Base-by-base conservation (phyloP, 257 asterid genomes). In the Solanum habrochaites region DNA sequence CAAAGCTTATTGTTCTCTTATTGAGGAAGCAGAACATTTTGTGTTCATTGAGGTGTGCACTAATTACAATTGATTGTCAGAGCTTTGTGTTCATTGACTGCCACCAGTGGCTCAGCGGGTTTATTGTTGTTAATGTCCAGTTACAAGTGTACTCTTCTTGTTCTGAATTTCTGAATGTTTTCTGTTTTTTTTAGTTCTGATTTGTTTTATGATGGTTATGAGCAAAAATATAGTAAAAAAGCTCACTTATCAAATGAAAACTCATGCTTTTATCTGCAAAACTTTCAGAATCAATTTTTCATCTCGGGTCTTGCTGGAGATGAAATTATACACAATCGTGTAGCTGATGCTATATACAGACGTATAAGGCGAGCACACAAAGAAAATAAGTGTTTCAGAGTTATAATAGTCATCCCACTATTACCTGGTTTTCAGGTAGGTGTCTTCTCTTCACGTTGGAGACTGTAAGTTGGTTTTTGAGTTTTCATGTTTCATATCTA, bases 361-460 rank as follows among this genome's bases (percentile, higher is more conserved):
- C 98, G 99, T 89, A 96, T 96, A 86, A 91, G 93, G 87, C 92
- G 91, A 83, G 98, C 99, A 29, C 92, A 95, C 89, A 85, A 35
- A 87, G 98, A 95, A 85, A 85, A 91, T 20, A 92, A 70, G 87
- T 90, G 95, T 88, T 96, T 96, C 90, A 96, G 97, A 88, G 99
- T 92, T 86, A 93, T 96, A 85, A 90, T 96, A 74, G 98, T 95
- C 89, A 92, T 96, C 89, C 98, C 99, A 85, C 98, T 96, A 86
- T 92, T 95, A 70, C 98, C 99, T 37, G 98, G 98, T 23, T 96
- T 95, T 91, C 98, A 95, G 98, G 99, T 96, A 87, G 47, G 87
- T 7, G n/a, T 75, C 86, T 84, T 82, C 86, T 82, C 67, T 71
- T 72, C 69, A 80, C 12, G 7, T 49, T 52, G 69, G 69, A 35